A percentile compares a stretch with the other conserved stretches of the same genome.
These are phyloP conservation scores for Mitragyna speciosa DNA, from an alignment of 257 asterid species.

Conservation along the genomic window DNA sequence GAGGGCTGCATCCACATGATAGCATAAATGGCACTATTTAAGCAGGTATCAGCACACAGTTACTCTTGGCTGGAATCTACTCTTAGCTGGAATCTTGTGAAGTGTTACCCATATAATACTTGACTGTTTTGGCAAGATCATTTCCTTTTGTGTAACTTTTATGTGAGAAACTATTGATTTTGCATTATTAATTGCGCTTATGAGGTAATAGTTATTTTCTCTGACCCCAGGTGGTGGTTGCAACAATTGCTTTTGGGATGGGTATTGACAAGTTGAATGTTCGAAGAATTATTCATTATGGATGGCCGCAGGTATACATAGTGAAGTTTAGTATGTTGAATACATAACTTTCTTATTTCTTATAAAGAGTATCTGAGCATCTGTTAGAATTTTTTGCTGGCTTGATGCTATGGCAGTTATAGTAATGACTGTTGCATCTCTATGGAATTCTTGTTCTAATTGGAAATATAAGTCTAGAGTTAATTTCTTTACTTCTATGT, in stretches of 20 bases:
- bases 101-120: background rate
- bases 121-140: background rate
- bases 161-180: background rate
- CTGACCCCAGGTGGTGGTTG: constrained; percentile 71
- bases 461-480: background rate
- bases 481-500: background rate
- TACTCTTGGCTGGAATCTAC: background rate
- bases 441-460: background rate
- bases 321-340: too few species aligned
- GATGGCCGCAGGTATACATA: constrained; percentile 79
- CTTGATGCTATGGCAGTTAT: too few species aligned
- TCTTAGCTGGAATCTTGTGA: background rate
- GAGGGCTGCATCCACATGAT: too few species aligned
- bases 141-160: background rate
- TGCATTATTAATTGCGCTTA: too few species aligned
- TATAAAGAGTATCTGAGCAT: too few species aligned
- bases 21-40: too few species aligned
- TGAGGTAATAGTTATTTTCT: background rate
- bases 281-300: constrained; percentile 77
- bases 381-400: too few species aligned
- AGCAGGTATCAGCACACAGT: too few species aligned
- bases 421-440: too few species aligned
- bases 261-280: constrained; percentile 78
- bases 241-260: constrained; percentile 90
- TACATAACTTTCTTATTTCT: too few species aligned